Percentiles rank a stretch among this genome's conserved stretches.
Conservation (phyloP, 208 protist species). For the Leishmania braziliensis region DNA sequence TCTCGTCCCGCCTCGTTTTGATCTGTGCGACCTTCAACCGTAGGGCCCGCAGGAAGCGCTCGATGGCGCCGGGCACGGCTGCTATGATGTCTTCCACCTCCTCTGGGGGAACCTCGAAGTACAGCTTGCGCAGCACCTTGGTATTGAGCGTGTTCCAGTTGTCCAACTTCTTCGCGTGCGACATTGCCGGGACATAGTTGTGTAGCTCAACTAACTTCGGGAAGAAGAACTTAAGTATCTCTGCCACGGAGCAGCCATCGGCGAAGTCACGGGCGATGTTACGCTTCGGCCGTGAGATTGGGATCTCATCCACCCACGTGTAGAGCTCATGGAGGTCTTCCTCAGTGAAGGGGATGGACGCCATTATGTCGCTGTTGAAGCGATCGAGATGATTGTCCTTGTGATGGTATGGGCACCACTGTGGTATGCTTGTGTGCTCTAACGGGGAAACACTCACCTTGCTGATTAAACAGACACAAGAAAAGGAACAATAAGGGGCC, state of each 20-base stretch:
- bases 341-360: slow-evolving; percentile 83
- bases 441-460: background rate
- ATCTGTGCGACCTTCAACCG: slow-evolving; percentile 90
- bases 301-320: slow-evolving; percentile 97
- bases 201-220: slow-evolving; percentile 97
- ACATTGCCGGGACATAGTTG: slow-evolving; percentile 96
- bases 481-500: background rate
- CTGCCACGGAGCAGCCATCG: slow-evolving; percentile 97
- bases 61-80: slow-evolving; percentile 91
- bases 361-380: slow-evolving; percentile 19
- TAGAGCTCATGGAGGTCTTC: slow-evolving; percentile 97
- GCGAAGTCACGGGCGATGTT: slow-evolving; percentile 98
- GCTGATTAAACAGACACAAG: background rate
- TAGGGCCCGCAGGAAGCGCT: slow-evolving; percentile 93
- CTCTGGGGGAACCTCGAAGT: slow-evolving; percentile 87
- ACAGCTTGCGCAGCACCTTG: slow-evolving; percentile 94
- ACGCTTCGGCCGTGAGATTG: slow-evolving; percentile 95
- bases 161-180: slow-evolving; percentile 90
- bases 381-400: background rate
- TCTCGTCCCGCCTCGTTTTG: slow-evolving; percentile 47
- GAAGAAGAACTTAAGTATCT: slow-evolving; percentile 97
- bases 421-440: background rate
- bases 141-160: slow-evolving; percentile 98
- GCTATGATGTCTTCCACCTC: slow-evolving; percentile 92
- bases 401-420: background rate